These are phyloP conservation scores for Chlorella vulgaris DNA, from an alignment of 139 green algal genomes.

Conservation along the genomic window DNA sequence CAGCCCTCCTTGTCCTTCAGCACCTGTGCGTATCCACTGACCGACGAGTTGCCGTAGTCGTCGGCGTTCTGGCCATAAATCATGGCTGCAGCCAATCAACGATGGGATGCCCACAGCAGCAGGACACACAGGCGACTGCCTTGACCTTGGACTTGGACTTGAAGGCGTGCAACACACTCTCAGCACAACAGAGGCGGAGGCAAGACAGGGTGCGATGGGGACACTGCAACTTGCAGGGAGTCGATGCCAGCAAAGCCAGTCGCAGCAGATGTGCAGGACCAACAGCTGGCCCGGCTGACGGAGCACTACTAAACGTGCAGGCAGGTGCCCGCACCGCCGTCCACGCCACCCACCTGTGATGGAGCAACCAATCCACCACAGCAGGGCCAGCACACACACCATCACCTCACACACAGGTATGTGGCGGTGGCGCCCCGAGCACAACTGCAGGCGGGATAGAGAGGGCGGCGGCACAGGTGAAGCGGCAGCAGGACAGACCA, in stretches of 20 bases:
- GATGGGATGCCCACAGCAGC: background rate
- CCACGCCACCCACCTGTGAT: background rate
- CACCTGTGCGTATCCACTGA: background rate
- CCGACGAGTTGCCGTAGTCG: background rate
- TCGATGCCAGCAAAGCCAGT: too few relatives aligned
- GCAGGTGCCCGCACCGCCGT: background rate
- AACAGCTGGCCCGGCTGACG: background rate
- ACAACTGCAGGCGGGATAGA: background rate
- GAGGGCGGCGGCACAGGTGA: too few relatives aligned
- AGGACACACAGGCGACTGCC: background rate
- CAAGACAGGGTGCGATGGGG: too few relatives aligned
- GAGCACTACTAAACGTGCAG: background rate
- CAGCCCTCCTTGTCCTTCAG: constrained; percentile 16
- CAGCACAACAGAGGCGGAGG: too few relatives aligned
- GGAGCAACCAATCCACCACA: constrained; percentile 19
- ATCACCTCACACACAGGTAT: constrained; percentile 19
- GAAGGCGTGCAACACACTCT: too few relatives aligned
- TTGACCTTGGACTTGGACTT: background rate
- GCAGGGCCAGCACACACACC: background rate
- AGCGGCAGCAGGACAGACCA: too few relatives aligned
- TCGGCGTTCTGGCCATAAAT: constrained; percentile 21
- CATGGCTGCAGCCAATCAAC: background rate
- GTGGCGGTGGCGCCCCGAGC: constrained; percentile 23
- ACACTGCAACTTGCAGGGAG: too few relatives aligned
- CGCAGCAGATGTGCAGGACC: background rate